Conservation (phyloP, 2,329 filamentous ascomycete species). For the Aureobasidium subglaciale region DNA sequence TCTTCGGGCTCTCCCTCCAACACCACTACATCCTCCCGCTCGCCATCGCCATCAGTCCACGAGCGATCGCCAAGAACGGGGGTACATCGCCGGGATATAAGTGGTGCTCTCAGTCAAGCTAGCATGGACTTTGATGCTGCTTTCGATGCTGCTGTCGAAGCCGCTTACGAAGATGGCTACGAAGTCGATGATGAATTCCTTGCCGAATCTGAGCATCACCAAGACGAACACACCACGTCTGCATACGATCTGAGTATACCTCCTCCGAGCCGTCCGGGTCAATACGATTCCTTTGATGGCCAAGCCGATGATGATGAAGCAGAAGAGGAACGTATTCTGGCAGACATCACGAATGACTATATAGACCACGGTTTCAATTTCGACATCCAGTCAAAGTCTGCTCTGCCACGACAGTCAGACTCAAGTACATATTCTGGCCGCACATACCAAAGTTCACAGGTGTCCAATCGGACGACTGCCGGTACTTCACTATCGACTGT, state of each 20-base stretch:
- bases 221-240: not conserved
- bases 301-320: conserved; percentile 32
- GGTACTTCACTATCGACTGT: conserved; percentile 66
- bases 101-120: conserved; percentile 61
- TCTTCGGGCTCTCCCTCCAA: conserved; percentile 39
- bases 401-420: conserved; percentile 69
- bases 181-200: conserved; percentile 53
- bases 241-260: not conserved
- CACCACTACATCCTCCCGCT: conserved; percentile 31
- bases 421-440: conserved; percentile 71
- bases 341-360: conserved; percentile 82
- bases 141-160: conserved; percentile 89
- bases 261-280: not conserved
- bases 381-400: conserved; percentile 58
- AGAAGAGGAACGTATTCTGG: conserved; percentile 52
- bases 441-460: conserved; percentile 70
- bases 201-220: not conserved
- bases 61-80: conserved; percentile 68
- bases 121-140: conserved; percentile 92
- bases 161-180: conserved; percentile 86
- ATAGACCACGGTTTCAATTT: conserved; percentile 71
- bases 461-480: conserved; percentile 63
- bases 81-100: conserved; percentile 62
- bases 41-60: conserved; percentile 67
- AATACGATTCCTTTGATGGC: not conserved